Evolutionary conservation across 257 asterid genomes (phyloP), one percentile per base, ranked within the genome.

Genomic region (Phtheirospermum japonicum): DNA sequence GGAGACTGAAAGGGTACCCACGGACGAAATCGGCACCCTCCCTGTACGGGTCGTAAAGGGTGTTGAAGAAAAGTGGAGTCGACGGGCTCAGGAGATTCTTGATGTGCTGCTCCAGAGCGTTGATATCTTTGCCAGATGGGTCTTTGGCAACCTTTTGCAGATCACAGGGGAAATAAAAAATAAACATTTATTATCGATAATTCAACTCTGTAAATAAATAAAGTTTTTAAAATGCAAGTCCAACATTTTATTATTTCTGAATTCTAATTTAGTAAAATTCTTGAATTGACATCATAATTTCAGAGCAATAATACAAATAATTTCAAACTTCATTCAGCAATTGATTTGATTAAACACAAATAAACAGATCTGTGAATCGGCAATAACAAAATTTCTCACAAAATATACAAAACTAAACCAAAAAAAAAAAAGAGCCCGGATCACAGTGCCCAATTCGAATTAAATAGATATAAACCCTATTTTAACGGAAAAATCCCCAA

Each of bases 81-180:
- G 96, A 74, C 66, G 96, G 94, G 43, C 78, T 57, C 72, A 87
- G 63, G 26, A 87, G 81, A 58, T 85, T 87, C 76, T 83, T 67
- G 6, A 85, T 85, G 84, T 87, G 96, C 89, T 87, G 94, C 85
- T 87, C 82, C 17, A 87, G 89, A 17, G 94, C 96, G 50, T 87
- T 85, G 75, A 87, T 87, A 8, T 87, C 89, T 62, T 85, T 72
- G 3, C 94, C 96, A 19, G 96, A 72, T 20, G 96, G 96, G 31
- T 87, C 82, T 53, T 87, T 87, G 37, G 96, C 96, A 68, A 87
- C 96, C 94, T 87, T 60, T 23, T 57, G 40, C 46, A 71, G 0
- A 48, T 54, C 46, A 13, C 16, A 59, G 12, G 8, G 61, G 17
- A 54, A 8, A 17, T n/a, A n/a, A n/a, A n/a, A n/a, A n/a, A n/a